These are phyloP conservation scores for Coniochaeta sp. DNA, from an alignment of 2,329 filamentous ascomycete species.

Conservation along the genomic window DNA sequence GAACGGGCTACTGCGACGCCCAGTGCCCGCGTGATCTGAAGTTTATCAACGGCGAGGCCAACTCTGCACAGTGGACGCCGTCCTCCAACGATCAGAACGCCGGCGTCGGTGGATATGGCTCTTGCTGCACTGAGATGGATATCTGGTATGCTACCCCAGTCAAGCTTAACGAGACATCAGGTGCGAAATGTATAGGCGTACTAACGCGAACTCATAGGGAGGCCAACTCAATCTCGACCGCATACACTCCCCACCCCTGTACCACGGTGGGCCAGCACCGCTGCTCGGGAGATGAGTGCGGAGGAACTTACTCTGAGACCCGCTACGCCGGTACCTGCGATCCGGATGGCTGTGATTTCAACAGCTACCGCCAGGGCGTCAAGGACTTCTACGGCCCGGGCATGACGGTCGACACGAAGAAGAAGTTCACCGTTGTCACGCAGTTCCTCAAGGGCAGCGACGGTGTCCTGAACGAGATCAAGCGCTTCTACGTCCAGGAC, in stretches of 20 bases:
- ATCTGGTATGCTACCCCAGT: conserved; percentile 37
- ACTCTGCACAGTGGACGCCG: conserved; percentile 36
- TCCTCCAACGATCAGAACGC: conserved; percentile 43
- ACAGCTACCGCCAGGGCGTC: conserved; percentile 55
- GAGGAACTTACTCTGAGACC: conserved; percentile 37
- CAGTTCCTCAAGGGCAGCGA: conserved; percentile 45
- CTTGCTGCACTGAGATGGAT: conserved; percentile 52
- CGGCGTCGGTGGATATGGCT: conserved; percentile 38
- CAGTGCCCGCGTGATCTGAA: conserved; percentile 45
- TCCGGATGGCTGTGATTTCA: conserved; percentile 59
- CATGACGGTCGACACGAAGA: conserved; percentile 47
- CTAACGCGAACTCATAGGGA: conserved; percentile 35
- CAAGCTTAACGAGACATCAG: neutral
- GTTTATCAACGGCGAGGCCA: conserved; percentile 48
- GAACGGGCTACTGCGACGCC: conserved; percentile 48
- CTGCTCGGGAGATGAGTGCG: conserved; percentile 37
- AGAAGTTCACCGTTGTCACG: conserved; percentile 53
- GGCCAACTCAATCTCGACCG: conserved; percentile 51
- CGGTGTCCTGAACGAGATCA: conserved; percentile 40
- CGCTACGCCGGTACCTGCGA: conserved; percentile 55
- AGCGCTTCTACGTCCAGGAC: conserved; percentile 54
- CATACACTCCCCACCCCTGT: conserved; percentile 53
- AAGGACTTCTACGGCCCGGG: conserved; percentile 51
- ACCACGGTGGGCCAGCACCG: conserved; percentile 27
- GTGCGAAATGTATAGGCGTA: neutral